Conservation (phyloP, 2,329 filamentous ascomycete species). For the Xylogone sp. region DNA sequence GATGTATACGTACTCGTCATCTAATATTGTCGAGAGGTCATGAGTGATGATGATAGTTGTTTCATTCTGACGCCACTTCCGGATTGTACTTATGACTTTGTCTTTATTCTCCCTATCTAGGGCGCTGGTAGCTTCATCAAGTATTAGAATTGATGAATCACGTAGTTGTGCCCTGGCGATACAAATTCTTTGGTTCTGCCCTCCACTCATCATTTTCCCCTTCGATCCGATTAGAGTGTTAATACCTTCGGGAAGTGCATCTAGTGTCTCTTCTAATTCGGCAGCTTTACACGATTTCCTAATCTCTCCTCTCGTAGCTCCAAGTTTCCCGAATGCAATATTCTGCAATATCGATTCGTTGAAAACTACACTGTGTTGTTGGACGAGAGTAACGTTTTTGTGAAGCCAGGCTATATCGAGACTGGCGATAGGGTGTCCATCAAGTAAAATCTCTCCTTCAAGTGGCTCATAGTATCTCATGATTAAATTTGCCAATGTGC, state of each 20-base stretch:
- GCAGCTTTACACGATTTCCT: constrained; percentile 61
- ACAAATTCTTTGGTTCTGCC: constrained; percentile 78
- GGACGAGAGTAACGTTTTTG: constrained; percentile 73
- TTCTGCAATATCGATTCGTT: constrained; percentile 76
- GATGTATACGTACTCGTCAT: constrained; percentile 75
- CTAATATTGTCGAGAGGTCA: constrained; percentile 71
- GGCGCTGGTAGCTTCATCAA: constrained; percentile 87
- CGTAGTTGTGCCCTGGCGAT: constrained; percentile 75
- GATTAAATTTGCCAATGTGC: constrained; percentile 77
- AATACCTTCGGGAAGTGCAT: constrained; percentile 63
- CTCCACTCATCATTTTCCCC: constrained; percentile 74
- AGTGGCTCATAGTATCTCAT: constrained; percentile 70
- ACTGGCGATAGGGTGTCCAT: constrained; percentile 56
- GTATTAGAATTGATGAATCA: constrained; percentile 74
- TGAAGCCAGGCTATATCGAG: constrained; percentile 71
- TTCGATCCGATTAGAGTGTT: constrained; percentile 67
- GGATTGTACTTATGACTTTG: constrained; percentile 69
- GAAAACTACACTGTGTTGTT: constrained; percentile 80
- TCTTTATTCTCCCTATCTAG: constrained; percentile 70
- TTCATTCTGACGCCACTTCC: constrained; percentile 72
- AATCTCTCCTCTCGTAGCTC: constrained; percentile 52
- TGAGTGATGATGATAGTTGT: constrained; percentile 95
- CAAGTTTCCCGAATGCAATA: constrained; percentile 64
- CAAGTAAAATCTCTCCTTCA: constrained; percentile 64
- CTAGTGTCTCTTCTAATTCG: constrained; percentile 64